Evolutionary conservation across 2,329 filamentous ascomycete genomes (phyloP).

Genomic region (Venturiaceae sp.): DNA sequence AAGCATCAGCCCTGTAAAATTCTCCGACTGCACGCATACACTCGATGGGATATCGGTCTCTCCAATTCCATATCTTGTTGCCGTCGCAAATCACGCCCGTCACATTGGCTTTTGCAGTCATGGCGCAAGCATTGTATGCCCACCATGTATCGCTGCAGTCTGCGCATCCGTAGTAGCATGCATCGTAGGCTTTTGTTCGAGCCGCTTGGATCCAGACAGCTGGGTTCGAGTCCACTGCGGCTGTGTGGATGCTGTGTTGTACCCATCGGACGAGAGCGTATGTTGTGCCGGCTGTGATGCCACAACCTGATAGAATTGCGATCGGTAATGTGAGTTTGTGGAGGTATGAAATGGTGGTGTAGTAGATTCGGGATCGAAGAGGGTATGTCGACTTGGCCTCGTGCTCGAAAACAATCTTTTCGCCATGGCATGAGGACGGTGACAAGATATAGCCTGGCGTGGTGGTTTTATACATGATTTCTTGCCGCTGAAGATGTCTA

Average conservation of each 20-base stretch:
- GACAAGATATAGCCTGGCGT: too few species aligned
- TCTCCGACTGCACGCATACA: conserved; percentile 1
- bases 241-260: neutral
- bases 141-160: conserved; percentile 1
- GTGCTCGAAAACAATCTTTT: too few species aligned
- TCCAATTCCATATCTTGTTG: conserved; percentile 7
- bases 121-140: neutral
- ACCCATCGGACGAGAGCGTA: neutral
- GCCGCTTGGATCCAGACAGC: neutral
- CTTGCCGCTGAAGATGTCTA: too few species aligned
- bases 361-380: neutral
- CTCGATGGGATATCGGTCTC: conserved; percentile 3
- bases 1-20: neutral
- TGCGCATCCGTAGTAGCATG: conserved; percentile 6
- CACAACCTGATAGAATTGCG: neutral
- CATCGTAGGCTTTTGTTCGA: neutral
- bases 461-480: too few species aligned
- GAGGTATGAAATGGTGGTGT: neutral
- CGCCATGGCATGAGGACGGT: too few species aligned
- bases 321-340: neutral
- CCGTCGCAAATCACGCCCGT: conserved; percentile 5
- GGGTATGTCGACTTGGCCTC: too few species aligned
- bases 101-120: conserved; percentile 1
- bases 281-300: neutral
- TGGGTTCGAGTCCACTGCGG: neutral